Conservation (phyloP, 257 asterid species). For the Marsdenia floribunda region DNA sequence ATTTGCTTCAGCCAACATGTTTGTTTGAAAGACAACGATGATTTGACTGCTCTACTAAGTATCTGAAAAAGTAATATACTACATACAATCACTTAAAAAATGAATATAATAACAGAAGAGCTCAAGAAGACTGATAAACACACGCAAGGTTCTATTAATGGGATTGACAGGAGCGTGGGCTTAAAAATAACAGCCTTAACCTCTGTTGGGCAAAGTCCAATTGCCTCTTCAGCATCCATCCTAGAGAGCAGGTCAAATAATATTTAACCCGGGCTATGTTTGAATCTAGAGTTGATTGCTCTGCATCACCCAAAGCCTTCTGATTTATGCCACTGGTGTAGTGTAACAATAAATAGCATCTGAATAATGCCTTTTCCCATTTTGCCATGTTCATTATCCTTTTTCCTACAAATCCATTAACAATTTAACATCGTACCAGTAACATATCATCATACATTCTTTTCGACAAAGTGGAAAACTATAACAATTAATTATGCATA, state of each 20-base stretch:
- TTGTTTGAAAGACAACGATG: slow-evolving; percentile 59
- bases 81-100: not conserved
- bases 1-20: slow-evolving; percentile 71
- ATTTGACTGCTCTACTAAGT: slow-evolving; percentile 72
- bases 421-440: too few relatives aligned
- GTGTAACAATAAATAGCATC: slow-evolving; percentile 91
- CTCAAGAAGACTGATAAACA: not conserved
- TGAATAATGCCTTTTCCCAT: slow-evolving; percentile 74
- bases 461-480: too few relatives aligned
- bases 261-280: slow-evolving; percentile 87
- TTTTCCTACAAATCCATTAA: slow-evolving; percentile 45
- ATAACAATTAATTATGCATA: not conserved
- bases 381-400: slow-evolving; percentile 74
- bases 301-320: slow-evolving; percentile 67
- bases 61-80: slow-evolving; percentile 39
- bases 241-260: slow-evolving; percentile 54
- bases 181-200: slow-evolving; percentile 46
- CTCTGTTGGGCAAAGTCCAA: slow-evolving; percentile 48
- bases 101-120: not conserved
- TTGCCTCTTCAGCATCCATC: slow-evolving; percentile 76
- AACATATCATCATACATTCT: too few relatives aligned
- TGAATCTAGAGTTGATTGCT: slow-evolving; percentile 56
- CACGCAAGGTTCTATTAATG: not conserved
- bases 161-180: slow-evolving; percentile 4
- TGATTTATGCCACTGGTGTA: slow-evolving; percentile 84